These are phyloP conservation scores for Amoebophrya sp. DNA, from an alignment of 169 alveolate genomes.

Conservation along the genomic window DNA sequence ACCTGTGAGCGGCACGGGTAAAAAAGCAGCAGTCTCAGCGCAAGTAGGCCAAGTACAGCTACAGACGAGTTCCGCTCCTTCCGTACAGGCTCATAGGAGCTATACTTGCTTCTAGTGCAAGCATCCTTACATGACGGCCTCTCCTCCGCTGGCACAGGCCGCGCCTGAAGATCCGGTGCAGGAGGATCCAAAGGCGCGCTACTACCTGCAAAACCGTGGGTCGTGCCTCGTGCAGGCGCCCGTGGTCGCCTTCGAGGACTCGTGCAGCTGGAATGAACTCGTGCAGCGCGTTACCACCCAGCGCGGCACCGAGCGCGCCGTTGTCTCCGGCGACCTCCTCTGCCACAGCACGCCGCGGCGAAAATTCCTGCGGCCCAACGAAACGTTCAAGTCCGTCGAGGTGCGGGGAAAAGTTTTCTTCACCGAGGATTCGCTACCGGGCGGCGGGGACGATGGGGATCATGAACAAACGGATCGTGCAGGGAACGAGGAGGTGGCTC, in stretches of 20 bases:
- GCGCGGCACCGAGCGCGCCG: not conserved
- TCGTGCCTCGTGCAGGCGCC: not conserved
- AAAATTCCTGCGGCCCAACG: not conserved
- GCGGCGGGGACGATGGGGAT: not conserved
- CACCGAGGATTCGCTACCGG: not conserved
- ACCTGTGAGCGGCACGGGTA: too few species aligned
- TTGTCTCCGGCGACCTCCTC: not conserved
- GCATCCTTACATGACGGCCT: too few species aligned
- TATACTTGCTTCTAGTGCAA: too few species aligned
- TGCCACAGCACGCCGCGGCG: not conserved
- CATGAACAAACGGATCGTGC: not conserved
- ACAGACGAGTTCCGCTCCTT: too few species aligned
- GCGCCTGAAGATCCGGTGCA: too few species aligned
- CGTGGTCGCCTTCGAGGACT: not conserved
- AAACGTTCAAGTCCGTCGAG: not conserved
- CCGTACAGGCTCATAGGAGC: too few species aligned
- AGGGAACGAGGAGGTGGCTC: not conserved
- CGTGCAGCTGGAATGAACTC: not conserved
- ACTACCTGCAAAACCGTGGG: not conserved
- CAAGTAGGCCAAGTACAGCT: too few species aligned
- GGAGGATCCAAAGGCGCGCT: not conserved
- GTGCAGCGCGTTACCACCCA: not conserved
- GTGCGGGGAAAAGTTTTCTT: not conserved
- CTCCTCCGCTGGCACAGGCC: too few species aligned
- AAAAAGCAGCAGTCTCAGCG: too few species aligned